These are phyloP conservation scores for Mitragyna speciosa DNA, from an alignment of 257 asterid genomes.

Conservation along the genomic window DNA sequence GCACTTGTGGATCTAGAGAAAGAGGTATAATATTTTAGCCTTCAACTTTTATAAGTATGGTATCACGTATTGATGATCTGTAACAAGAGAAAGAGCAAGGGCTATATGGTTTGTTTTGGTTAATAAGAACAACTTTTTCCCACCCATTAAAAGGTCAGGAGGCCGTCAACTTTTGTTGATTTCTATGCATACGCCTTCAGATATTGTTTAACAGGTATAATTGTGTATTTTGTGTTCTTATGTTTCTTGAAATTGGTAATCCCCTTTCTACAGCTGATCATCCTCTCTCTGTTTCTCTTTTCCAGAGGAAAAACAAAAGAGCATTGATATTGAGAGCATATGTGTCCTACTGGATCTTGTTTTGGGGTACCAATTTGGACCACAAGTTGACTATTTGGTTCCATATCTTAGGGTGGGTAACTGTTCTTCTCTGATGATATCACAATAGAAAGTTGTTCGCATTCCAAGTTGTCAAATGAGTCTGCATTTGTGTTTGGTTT, in stretches of 20 bases:
- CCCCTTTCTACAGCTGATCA: slow-evolving; percentile 13
- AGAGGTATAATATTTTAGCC: slow-evolving; percentile 49
- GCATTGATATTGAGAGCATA: slow-evolving; percentile 78
- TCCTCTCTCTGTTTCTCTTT: slow-evolving; percentile 24
- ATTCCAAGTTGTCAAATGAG: neutral
- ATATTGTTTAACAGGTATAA: slow-evolving; percentile 69
- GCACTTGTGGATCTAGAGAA: slow-evolving; percentile 74
- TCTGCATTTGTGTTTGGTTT: neutral
- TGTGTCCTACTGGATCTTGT: slow-evolving; percentile 71
- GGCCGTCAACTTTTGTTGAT: slow-evolving; percentile 51
- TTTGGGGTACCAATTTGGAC: slow-evolving; percentile 52
- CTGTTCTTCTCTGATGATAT: neutral
- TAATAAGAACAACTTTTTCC: neutral
- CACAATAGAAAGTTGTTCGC: neutral
- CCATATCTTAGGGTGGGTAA: slow-evolving; percentile 63
- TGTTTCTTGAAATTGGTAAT: slow-evolving; percentile 1
- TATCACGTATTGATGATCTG: slow-evolving; percentile 1
- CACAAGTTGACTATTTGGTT: slow-evolving; percentile 59
- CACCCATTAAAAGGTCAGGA: slow-evolving; percentile 46
- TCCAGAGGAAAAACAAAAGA: slow-evolving; percentile 86
- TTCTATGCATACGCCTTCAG: slow-evolving; percentile 65
- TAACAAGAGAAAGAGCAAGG: neutral
- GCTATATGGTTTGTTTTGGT: neutral
- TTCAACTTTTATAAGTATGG: slow-evolving; percentile 17
- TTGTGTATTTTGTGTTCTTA: neutral